Conservation (phyloP, 2,329 filamentous ascomycete species). For the Cladosporium sphaerospermum region DNA sequence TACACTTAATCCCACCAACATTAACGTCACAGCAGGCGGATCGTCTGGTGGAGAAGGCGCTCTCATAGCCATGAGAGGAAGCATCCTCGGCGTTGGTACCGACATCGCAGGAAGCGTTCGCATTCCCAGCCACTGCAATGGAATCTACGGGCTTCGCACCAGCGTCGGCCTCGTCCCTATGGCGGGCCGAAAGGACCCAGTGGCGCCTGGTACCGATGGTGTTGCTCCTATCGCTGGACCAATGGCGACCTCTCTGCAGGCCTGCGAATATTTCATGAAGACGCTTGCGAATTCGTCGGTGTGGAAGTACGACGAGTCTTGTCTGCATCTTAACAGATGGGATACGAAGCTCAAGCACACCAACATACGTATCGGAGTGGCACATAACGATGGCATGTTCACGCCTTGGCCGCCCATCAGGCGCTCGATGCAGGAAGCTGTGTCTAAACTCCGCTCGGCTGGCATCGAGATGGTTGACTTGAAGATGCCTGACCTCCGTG, state of each 20-base stretch:
- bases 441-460: constrained; percentile 12
- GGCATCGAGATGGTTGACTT: constrained; percentile 17
- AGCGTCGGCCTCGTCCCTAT: constrained; percentile 45
- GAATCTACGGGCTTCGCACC: constrained; percentile 43
- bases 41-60: constrained; percentile 50
- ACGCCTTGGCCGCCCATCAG: constrained; percentile 20
- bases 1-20: constrained; percentile 45
- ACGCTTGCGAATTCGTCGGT: constrained; percentile 17
- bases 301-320: constrained; percentile 20
- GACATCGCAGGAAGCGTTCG: constrained; percentile 49
- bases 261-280: constrained; percentile 21
- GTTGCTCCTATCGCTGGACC: constrained; percentile 28
- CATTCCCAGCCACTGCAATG: constrained; percentile 47
- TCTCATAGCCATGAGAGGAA: constrained; percentile 44
- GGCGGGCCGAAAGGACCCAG: constrained; percentile 43
- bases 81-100: constrained; percentile 47
- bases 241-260: constrained; percentile 22
- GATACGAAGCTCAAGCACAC: constrained; percentile 8
- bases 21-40: constrained; percentile 45
- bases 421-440: constrained; percentile 16
- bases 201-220: constrained; percentile 41
- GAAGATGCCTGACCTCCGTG: constrained; percentile 15
- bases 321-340: constrained; percentile 23
- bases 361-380: constrained; percentile 19
- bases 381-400: constrained; percentile 17